Percentiles rank a stretch among this genome's conserved stretches.
These are phyloP conservation scores for Penicillium corylophilum DNA, from an alignment of 2,329 filamentous ascomycete genomes.

Conservation along the genomic window DNA sequence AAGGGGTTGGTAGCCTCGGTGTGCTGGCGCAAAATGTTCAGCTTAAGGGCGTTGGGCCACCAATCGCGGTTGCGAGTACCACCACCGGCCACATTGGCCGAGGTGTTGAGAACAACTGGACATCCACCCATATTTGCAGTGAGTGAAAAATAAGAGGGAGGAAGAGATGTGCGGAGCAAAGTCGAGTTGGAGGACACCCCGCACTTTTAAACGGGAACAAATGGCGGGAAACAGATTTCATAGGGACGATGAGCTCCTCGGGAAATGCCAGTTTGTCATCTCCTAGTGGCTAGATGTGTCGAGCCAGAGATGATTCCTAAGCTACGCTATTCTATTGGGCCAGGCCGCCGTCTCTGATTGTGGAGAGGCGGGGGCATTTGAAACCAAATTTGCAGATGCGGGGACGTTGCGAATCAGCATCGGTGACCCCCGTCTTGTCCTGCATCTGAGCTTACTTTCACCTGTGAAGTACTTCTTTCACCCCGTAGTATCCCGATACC, in stretches of 20 bases:
- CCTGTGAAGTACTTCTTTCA: not conserved
- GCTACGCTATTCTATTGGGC: slow-evolving; percentile 6
- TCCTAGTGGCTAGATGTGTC: not conserved
- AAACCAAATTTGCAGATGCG: not conserved
- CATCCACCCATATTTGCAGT: slow-evolving; percentile 28
- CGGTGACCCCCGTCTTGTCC: slow-evolving; percentile 1
- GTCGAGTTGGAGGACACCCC: slow-evolving; percentile 8
- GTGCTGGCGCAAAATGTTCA: slow-evolving; percentile 74
- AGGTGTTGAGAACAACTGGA: slow-evolving; percentile 28
- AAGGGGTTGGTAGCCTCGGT: slow-evolving; percentile 63
- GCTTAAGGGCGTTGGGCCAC: slow-evolving; percentile 68
- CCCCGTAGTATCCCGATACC: not conserved
- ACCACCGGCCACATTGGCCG: slow-evolving; percentile 51
- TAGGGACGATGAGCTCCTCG: not conserved
- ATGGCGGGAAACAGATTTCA: slow-evolving; percentile 14
- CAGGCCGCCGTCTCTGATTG: slow-evolving; percentile 3
- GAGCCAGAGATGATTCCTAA: slow-evolving; percentile 13
- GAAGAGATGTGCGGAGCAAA: not conserved
- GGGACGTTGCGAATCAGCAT: slow-evolving; percentile 3
- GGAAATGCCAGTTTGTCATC: slow-evolving; percentile 11
- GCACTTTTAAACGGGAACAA: slow-evolving; percentile 15
- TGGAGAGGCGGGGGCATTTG: not conserved
- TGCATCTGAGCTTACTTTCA: not conserved
- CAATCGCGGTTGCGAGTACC: slow-evolving; percentile 70
- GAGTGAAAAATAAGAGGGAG: not conserved